Base-by-base conservation (phyloP, 768 basidiomycete species). In the Austroboletus festivus region DNA sequence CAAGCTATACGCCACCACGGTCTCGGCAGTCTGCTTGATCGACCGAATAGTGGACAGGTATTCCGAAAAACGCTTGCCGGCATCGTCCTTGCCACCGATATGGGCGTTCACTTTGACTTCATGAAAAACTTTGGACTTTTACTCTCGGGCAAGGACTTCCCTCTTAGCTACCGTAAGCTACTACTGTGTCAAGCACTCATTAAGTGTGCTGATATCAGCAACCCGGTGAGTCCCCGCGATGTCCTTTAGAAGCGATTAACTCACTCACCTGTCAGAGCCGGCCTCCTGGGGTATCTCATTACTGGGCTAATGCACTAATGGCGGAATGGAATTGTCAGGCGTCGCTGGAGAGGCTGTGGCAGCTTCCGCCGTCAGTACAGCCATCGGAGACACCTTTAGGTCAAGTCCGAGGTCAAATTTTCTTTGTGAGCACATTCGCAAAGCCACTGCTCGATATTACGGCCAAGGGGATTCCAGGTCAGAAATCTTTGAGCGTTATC, bases 121-220 rank as follows among this genome's bases (percentile, higher is more conserved):
- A 93, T 97, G 78, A 63, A 72, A 34, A 73, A 81, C 35, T 82
- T 95, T 53, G 65, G 73, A 53, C 62, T 62, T 7, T 60, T 84
- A 21, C 67, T 85, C 33, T 60, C 66, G 3, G 78, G 75, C 19
- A 55, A 63, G 12, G 68, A 68, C 19, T 63, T 58, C 16, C 61
- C 75, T 10, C 58, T 78, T 38, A 69, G 71, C 44, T 62, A 70
- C 55, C 78, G 83, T 46, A 77, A 86, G 56, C 73, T 88, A 21
- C 68, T 95, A 45, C 67, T 93, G 20, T 95, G 91, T 63, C 93
- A 97, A 60, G 88, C 89, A 3, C 71, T 99, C 44, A 83, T 99
- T 65, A 98, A 99, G 69, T 96, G 94, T 61, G 93, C 95, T 16
- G 96, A 99, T 70, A 98, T 99, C 61, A 93, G 91, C 64, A 99